Evolutionary conservation across 2,329 filamentous ascomycete genomes (phyloP).

Genomic region (Colletotrichum camelliae): DNA sequence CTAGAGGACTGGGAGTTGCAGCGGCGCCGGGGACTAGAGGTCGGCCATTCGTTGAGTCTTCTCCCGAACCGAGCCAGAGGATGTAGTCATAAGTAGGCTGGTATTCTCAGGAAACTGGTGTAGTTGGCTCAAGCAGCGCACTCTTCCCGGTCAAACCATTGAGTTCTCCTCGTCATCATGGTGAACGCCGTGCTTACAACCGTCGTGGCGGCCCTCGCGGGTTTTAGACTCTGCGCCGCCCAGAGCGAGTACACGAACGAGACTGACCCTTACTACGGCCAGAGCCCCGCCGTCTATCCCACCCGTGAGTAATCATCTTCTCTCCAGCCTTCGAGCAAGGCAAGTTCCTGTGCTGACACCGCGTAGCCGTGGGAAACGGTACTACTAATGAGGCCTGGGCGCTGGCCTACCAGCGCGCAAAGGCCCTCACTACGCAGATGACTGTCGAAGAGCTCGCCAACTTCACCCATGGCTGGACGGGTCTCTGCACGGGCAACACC

Average conservation of each 20-base stretch:
- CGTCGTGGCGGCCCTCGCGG: neutral
- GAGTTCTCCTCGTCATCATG: neutral
- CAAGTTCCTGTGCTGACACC: neutral
- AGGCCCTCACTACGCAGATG: slow-evolving; percentile 62
- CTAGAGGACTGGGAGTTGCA: neutral
- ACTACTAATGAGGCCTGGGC: slow-evolving; percentile 50
- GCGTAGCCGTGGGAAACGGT: neutral
- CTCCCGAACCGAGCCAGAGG: neutral
- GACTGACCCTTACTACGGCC: slow-evolving; percentile 1
- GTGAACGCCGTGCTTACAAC: neutral
- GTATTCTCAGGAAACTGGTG: neutral
- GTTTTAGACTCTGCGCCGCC: neutral
- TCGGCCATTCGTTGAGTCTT: neutral
- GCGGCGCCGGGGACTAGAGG: neutral
- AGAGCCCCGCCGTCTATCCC: slow-evolving; percentile 30
- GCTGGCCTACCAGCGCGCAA: slow-evolving; percentile 63
- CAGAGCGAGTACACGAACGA: slow-evolving; percentile 3
- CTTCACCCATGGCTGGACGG: slow-evolving; percentile 9
- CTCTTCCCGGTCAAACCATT: neutral
- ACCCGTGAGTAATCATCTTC: slow-evolving; percentile 13
- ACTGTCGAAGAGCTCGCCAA: slow-evolving; percentile 70
- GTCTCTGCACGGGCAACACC: slow-evolving; percentile 47
- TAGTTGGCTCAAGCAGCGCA: neutral
- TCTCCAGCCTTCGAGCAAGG: neutral
- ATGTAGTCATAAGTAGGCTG: neutral